These are phyloP conservation scores for Phytophthora syringae DNA, from an alignment of 352 stramenopile genomes.

Conservation along the genomic window DNA sequence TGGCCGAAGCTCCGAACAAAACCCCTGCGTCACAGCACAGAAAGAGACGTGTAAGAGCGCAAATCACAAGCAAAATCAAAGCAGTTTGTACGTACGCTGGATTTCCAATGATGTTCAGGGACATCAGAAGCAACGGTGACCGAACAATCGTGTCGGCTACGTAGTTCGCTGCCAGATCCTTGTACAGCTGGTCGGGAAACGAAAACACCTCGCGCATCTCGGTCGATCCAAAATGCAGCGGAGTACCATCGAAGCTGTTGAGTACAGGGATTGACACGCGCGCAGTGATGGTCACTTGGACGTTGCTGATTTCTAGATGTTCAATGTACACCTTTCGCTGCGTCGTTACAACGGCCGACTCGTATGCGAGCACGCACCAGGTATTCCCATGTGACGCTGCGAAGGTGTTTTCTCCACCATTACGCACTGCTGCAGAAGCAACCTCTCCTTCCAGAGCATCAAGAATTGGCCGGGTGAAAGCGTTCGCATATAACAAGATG, in stretches of 20 bases:
- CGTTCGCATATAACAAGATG: conserved; percentile 52
- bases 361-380: conserved; percentile 30
- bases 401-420: neutral
- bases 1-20: conserved; percentile 77
- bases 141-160: conserved; percentile 82
- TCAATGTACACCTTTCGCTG: conserved; percentile 75
- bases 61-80: neutral
- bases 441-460: conserved; percentile 40
- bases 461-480: conserved; percentile 52
- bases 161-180: conserved; percentile 85
- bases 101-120: conserved; percentile 87
- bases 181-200: conserved; percentile 78
- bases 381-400: neutral
- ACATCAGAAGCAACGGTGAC: conserved; percentile 83
- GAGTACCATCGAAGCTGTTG: conserved; percentile 84
- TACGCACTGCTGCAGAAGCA: neutral
- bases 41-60: conserved; percentile 17
- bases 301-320: conserved; percentile 54
- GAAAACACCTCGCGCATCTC: conserved; percentile 76
- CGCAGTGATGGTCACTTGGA: conserved; percentile 77
- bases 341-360: conserved; percentile 37
- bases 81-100: conserved; percentile 65
- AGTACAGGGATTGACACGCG: conserved; percentile 80
- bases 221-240: conserved; percentile 60
- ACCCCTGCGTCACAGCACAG: conserved; percentile 43